phyloP scores from a whole-genome alignment of 2,329 filamentous ascomycete species.

The Septoria linicola region DNA sequence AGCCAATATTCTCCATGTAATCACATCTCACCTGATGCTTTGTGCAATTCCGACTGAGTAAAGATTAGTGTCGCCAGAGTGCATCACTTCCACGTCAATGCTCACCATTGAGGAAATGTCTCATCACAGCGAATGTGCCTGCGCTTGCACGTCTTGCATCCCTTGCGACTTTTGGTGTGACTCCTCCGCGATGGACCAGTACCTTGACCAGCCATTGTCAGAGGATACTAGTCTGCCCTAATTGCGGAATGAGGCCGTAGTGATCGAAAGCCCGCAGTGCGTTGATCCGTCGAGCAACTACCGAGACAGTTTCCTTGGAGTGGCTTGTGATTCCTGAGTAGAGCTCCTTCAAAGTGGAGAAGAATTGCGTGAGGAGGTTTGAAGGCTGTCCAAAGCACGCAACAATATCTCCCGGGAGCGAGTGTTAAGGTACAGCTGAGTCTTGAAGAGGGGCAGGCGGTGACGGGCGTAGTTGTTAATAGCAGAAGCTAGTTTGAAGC shows the following conservation, averaged over 20 bases:
- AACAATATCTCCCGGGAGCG: constrained; percentile 8
- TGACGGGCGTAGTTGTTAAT: not conserved
- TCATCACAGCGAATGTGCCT: constrained; percentile 98
- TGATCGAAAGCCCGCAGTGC: constrained; percentile 3
- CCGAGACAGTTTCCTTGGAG: not conserved
- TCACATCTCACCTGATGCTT: constrained; percentile 99
- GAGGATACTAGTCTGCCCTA: not conserved
- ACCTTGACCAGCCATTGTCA: constrained; percentile 81
- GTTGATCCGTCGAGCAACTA: not conserved
- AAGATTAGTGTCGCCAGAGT: constrained; percentile 7
- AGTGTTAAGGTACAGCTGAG: not conserved
- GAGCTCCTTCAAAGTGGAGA: constrained; percentile 4
- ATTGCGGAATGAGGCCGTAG: not conserved
- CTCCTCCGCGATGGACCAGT: constrained; percentile 87
- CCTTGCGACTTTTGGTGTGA: constrained; percentile 98
- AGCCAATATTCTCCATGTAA: constrained; percentile 82
- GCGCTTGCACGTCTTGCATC: constrained; percentile 96
- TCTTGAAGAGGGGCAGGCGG: not conserved
- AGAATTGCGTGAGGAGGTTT: not conserved
- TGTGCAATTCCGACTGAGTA: constrained; percentile 84
- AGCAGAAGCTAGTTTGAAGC: not conserved
- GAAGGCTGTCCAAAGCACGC: constrained; percentile 4
- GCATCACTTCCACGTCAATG: not conserved
- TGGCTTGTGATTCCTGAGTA: not conserved
- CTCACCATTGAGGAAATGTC: constrained; percentile 93